These are phyloP conservation scores for Sclerotinia sclerotiorum DNA, from an alignment of 2,329 filamentous ascomycete species.

Conservation along the genomic window DNA sequence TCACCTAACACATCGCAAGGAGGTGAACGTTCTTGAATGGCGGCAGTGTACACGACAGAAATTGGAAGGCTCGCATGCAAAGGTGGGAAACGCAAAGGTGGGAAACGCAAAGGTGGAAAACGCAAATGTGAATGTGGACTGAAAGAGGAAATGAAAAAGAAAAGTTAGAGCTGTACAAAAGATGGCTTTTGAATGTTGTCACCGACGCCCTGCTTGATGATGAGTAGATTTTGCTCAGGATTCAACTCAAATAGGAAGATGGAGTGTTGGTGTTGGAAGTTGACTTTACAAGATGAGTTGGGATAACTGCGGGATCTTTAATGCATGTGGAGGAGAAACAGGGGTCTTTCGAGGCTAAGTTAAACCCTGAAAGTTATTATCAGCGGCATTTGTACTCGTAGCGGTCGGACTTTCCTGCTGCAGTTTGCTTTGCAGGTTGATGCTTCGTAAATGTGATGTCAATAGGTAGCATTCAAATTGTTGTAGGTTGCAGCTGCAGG, in stretches of 20 bases:
- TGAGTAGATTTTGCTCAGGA: background rate
- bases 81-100: background rate
- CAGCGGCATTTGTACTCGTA: slow-evolving; percentile 1
- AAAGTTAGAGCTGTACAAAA: background rate
- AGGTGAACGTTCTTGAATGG: slow-evolving; percentile 2
- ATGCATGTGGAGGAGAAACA: slow-evolving; percentile 16
- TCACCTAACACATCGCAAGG: slow-evolving; percentile 21
- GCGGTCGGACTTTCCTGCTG: slow-evolving; percentile 11
- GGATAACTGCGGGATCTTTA: background rate
- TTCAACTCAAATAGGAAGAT: background rate
- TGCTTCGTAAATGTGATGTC: background rate
- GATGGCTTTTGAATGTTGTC: background rate
- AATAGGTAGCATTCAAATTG: background rate
- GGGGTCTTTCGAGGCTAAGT: slow-evolving; percentile 8
- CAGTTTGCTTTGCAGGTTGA: background rate
- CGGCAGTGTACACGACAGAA: background rate
- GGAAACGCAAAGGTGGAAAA: background rate
- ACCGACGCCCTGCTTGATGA: background rate
- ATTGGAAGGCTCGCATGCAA: background rate
- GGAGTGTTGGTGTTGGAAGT: slow-evolving; percentile 9
- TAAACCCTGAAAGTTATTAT: slow-evolving; percentile 1
- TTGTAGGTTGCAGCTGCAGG: background rate
- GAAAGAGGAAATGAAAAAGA: background rate
- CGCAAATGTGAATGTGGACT: background rate
- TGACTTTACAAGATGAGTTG: background rate